Evolutionary conservation across 805 yeast species (phyloP).

Genomic region (Candida sanyiensis): DNA sequence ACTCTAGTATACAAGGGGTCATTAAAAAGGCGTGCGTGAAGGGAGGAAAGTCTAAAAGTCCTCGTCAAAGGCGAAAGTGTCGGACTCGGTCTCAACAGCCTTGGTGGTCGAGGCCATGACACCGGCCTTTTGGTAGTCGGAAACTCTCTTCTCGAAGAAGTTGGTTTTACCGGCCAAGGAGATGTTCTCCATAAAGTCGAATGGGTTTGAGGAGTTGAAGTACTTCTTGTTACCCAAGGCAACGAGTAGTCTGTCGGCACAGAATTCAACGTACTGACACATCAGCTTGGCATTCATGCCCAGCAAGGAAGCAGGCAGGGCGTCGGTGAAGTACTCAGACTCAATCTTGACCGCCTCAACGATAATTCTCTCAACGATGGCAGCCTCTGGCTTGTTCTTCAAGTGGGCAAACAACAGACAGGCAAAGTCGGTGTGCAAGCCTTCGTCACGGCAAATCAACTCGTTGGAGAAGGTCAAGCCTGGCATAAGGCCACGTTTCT

Average conservation of each 20-base stretch:
- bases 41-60: constrained; percentile 56
- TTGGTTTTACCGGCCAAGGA: constrained; percentile 98
- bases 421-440: constrained; percentile 97
- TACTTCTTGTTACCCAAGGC: constrained; percentile 88
- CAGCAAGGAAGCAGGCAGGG: constrained; percentile 84
- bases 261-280: constrained; percentile 98
- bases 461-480: constrained; percentile 97
- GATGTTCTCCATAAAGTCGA: constrained; percentile 98
- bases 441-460: constrained; percentile 97
- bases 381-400: constrained; percentile 77
- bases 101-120: constrained; percentile 74
- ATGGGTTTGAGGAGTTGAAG: constrained; percentile 87
- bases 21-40: constrained; percentile 3
- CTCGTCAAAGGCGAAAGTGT: constrained; percentile 81
- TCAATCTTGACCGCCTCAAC: constrained; percentile 95
- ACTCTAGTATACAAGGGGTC: constrained; percentile 6
- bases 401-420: constrained; percentile 91
- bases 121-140: constrained; percentile 99
- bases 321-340: constrained; percentile 91
- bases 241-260: constrained; percentile 90
- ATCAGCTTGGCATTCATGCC: constrained; percentile 93
- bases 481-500: constrained; percentile 98
- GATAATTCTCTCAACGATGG: constrained; percentile 77
- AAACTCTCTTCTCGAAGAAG: constrained; percentile 97
- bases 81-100: constrained; percentile 41